Conservation (phyloP, 805 yeast genomes). For the Candida schatavii region DNA sequence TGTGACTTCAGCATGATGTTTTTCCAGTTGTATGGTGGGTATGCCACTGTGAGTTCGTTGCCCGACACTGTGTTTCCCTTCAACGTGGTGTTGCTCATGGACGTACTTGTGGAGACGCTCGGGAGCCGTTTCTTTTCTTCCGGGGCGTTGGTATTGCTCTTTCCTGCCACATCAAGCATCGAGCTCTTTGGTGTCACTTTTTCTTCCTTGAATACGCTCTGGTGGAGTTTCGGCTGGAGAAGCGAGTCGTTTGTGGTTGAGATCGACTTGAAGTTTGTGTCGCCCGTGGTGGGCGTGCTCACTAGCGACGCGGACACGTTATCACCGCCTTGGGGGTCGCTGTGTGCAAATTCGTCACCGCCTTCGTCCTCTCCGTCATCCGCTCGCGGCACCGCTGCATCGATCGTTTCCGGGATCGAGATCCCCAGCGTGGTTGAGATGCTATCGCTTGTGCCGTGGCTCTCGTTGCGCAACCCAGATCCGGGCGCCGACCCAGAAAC, state of each 20-base stretch:
- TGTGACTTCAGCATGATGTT: conserved; percentile 38
- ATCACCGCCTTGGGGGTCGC: neutral
- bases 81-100: neutral
- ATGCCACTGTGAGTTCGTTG: conserved; percentile 6
- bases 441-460: conserved; percentile 10
- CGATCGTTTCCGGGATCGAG: conserved; percentile 42
- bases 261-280: conserved; percentile 1
- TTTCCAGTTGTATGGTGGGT: conserved; percentile 42
- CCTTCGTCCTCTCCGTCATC: conserved; percentile 32
- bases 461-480: too few species aligned
- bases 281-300: conserved; percentile 9
- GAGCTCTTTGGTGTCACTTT: conserved; percentile 21
- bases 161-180: conserved; percentile 3
- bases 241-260: conserved; percentile 21
- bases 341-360: conserved; percentile 10
- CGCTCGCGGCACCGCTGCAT: conserved; percentile 36
- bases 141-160: neutral
- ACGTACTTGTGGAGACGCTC: neutral
- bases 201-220: conserved; percentile 26
- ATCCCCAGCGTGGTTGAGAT: conserved; percentile 22
- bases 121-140: neutral
- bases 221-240: conserved; percentile 19
- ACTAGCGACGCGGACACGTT: neutral
- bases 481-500: too few species aligned
- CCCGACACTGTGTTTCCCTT: neutral